phyloP scores from a whole-genome alignment of 345 rosid species.

The Viola odorata region DNA sequence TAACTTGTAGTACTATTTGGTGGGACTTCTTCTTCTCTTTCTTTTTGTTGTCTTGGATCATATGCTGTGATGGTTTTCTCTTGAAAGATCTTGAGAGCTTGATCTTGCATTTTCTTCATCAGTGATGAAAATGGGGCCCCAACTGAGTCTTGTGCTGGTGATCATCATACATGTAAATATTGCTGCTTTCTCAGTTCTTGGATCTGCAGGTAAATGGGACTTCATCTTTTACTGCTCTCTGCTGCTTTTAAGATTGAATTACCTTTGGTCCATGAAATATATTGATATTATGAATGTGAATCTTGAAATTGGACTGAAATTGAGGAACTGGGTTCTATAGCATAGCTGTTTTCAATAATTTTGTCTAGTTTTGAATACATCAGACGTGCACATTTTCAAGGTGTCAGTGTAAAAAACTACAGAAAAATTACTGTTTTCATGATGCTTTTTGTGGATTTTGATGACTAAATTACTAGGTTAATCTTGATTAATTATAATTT shows the following conservation, averaged over 20 bases:
- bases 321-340: conserved; percentile 16
- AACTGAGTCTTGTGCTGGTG: conserved; percentile 29
- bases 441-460: neutral
- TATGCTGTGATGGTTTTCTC: no score
- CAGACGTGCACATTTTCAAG: neutral
- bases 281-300: neutral
- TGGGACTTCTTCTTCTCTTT: no score
- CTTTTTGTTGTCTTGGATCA: no score
- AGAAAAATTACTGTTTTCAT: neutral
- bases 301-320: conserved; percentile 5
- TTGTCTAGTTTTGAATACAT: neutral
- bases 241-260: conserved; percentile 11
- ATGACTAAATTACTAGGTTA: neutral
- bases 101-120: no score
- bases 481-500: no score
- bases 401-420: neutral
- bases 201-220: conserved; percentile 52
- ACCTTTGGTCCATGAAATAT: neutral
- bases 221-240: conserved; percentile 1
- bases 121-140: conserved; percentile 29
- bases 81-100: no score
- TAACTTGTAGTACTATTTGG: no score
- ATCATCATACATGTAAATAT: conserved; percentile 13
- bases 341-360: neutral
- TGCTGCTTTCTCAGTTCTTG: conserved; percentile 32